phyloP scores from a whole-genome alignment of 352 stramenopile genomes.

The Phytophthora pinifolia region DNA sequence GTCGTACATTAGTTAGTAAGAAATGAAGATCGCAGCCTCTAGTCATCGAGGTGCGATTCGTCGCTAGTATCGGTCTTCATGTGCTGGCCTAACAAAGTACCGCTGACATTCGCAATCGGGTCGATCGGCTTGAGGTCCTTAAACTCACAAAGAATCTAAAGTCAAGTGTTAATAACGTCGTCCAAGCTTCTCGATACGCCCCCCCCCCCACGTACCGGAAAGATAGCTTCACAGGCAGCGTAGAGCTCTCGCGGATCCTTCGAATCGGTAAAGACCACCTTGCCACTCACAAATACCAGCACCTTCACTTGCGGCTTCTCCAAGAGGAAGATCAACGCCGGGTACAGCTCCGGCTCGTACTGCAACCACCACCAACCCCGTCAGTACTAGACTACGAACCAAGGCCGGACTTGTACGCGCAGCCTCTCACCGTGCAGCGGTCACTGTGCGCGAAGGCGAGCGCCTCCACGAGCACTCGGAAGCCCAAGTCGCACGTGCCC shows the following conservation, averaged over 20 bases:
- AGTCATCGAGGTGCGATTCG: slow-evolving; percentile 45
- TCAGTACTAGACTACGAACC: not conserved
- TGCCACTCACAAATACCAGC: slow-evolving; percentile 99
- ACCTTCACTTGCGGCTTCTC: slow-evolving; percentile 96
- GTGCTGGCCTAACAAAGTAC: not conserved
- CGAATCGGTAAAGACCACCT: slow-evolving; percentile 96
- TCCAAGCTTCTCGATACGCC: no score
- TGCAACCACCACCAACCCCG: slow-evolving; percentile 20
- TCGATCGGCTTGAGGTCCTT: slow-evolving; percentile 47
- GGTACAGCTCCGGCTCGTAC: slow-evolving; percentile 99
- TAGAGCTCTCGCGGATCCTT: slow-evolving; percentile 85
- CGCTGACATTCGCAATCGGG: not conserved
- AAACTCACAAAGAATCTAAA: slow-evolving; percentile 66
- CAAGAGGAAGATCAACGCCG: slow-evolving; percentile 98
- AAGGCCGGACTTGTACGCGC: not conserved
- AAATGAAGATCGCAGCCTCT: slow-evolving; percentile 6
- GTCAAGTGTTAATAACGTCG: not conserved
- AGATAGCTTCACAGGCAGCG: slow-evolving; percentile 82
- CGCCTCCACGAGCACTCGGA: slow-evolving; percentile 80
- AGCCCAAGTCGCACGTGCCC: slow-evolving; percentile 64
- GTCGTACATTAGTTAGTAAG: slow-evolving; percentile 4
- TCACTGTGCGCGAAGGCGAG: slow-evolving; percentile 78
- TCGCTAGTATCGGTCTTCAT: slow-evolving; percentile 31
- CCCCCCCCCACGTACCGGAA: slow-evolving; percentile 66
- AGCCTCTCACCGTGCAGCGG: slow-evolving; percentile 57